A percentile compares a stretch with the other conserved stretches of the same genome.
Conservation (phyloP, 2,329 filamentous ascomycete genomes). For the Chaetomiaceae sp. region DNA sequence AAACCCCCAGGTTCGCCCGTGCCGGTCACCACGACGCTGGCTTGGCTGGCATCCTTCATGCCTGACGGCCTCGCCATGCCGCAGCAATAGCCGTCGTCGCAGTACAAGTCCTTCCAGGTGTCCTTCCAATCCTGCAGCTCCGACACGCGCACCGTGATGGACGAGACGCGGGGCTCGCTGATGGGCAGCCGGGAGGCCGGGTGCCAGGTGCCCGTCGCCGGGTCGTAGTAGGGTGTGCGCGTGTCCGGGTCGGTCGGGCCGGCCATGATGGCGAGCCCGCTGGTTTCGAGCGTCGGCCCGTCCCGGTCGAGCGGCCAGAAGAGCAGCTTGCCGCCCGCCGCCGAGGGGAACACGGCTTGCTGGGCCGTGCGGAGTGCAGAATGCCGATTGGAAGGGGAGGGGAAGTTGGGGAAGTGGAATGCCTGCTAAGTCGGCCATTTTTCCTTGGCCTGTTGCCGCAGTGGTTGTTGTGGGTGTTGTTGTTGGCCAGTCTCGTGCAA, state of each 20-base stretch:
- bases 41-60: no score
- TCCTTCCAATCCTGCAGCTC: neutral
- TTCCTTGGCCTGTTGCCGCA: no score
- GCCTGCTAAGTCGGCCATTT: no score
- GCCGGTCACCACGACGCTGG: no score
- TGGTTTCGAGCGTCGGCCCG: neutral
- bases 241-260: neutral
- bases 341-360: no score
- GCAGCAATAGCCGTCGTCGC: neutral
- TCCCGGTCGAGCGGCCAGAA: neutral
- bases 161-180: neutral
- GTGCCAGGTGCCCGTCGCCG: neutral
- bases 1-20: neutral
- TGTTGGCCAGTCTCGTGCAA: no score
- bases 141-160: neutral
- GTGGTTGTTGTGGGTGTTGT: no score
- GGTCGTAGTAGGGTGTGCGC: neutral
- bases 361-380: no score
- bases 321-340: no score
- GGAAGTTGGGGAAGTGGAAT: no score
- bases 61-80: neutral
- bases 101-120: neutral
- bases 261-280: neutral
- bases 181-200: neutral
- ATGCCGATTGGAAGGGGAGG: no score